Percentiles rank a stretch among this genome's conserved stretches.
phyloP scores from a whole-genome alignment of 768 basidiomycete species.

The Dacryopinax primogenitus region DNA sequence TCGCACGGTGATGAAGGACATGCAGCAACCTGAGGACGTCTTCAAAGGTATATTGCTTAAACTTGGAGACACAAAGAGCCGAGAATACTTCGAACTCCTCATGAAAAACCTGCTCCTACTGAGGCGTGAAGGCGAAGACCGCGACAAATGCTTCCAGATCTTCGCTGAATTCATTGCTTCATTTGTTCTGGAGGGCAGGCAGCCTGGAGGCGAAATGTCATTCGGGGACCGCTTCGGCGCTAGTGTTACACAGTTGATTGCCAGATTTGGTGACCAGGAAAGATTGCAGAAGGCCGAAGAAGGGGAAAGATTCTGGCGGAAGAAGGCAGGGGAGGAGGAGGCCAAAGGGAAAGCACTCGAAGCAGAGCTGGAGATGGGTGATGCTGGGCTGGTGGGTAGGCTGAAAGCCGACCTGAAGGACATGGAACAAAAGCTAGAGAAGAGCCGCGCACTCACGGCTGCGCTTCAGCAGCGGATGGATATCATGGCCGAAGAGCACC shows the following conservation, averaged over 20 bases:
- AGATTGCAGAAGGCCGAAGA: conserved; percentile 62
- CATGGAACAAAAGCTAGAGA: conserved; percentile 61
- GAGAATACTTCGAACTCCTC: conserved; percentile 79
- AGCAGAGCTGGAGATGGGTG: conserved; percentile 65
- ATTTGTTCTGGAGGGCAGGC: conserved; percentile 84
- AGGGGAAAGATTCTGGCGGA: conserved; percentile 58
- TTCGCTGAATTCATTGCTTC: conserved; percentile 81
- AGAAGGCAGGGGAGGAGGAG: conserved; percentile 66
- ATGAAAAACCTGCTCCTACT: conserved; percentile 89
- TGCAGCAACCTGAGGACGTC: conserved; percentile 73
- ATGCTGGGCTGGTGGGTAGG: conserved; percentile 70
- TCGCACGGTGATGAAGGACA: conserved; percentile 58
- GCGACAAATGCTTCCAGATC: conserved; percentile 81
- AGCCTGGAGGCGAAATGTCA: conserved; percentile 36
- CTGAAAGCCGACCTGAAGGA: conserved; percentile 58
- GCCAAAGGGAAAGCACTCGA: conserved; percentile 36
- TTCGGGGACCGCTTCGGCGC: conserved; percentile 77
- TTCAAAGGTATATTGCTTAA: conserved; percentile 69
- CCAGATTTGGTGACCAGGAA: conserved; percentile 83
- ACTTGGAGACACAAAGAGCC: conserved; percentile 64
- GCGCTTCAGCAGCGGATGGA: conserved; percentile 66
- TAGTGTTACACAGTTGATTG: conserved; percentile 77
- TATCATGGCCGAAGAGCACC: conserved; percentile 37
- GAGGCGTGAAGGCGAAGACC: conserved; percentile 68
- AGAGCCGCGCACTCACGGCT: conserved; percentile 66